phyloP scores from a whole-genome alignment of 768 basidiomycete species.

The Mycena indigotica region DNA sequence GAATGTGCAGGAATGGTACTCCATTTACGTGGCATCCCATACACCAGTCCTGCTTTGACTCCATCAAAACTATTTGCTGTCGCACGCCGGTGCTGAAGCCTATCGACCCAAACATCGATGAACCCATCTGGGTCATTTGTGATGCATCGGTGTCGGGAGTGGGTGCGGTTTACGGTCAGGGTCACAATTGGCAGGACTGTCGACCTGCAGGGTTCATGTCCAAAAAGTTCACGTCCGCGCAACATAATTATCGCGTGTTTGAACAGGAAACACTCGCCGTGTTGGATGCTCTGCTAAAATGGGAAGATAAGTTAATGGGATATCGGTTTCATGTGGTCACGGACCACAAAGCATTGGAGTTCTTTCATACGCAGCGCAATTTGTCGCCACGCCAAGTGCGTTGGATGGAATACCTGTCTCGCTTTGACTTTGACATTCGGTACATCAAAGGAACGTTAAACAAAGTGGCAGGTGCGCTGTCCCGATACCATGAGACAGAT shows the following conservation, averaged over 20 bases:
- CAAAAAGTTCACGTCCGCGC: slow-evolving; percentile 28
- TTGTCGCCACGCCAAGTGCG: slow-evolving; percentile 25
- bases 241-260: slow-evolving; percentile 32
- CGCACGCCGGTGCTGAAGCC: slow-evolving; percentile 27
- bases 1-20: slow-evolving; percentile 29
- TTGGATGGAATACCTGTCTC: slow-evolving; percentile 34
- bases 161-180: slow-evolving; percentile 33
- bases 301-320: slow-evolving; percentile 35
- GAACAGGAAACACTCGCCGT: slow-evolving; percentile 29
- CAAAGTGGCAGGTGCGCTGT: slow-evolving; percentile 34
- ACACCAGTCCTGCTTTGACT: slow-evolving; percentile 27
- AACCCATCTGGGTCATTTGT: slow-evolving; percentile 33
- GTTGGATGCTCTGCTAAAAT: slow-evolving; percentile 30
- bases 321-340: slow-evolving; percentile 26
- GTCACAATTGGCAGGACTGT: slow-evolving; percentile 26
- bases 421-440: slow-evolving; percentile 30
- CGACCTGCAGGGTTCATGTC: slow-evolving; percentile 34
- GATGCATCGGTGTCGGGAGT: slow-evolving; percentile 29
- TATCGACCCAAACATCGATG: slow-evolving; percentile 19
- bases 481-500: slow-evolving; percentile 34
- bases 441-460: slow-evolving; percentile 32
- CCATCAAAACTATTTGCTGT: slow-evolving; percentile 25
- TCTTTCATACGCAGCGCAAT: slow-evolving; percentile 29
- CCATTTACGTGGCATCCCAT: slow-evolving; percentile 31
- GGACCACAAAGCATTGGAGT: slow-evolving; percentile 26